Base-by-base conservation (phyloP, 2,329 filamentous ascomycete species). In the Sporothrix dimorphospora region DNA sequence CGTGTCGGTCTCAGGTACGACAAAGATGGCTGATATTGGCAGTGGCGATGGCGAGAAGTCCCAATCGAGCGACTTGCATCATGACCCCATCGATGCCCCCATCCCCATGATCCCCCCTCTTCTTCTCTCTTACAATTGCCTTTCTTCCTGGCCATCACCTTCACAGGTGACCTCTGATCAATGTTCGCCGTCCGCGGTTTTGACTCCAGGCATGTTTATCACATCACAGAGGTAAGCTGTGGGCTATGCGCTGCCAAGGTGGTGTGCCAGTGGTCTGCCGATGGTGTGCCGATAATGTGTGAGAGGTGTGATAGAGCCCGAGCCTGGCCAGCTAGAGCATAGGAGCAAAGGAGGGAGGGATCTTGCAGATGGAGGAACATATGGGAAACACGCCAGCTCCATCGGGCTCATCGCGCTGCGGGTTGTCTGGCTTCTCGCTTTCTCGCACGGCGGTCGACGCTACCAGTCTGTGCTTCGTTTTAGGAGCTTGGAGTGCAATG, bases 31-130 rank as follows among this genome's bases (percentile, higher is more conserved):
- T 53, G 49, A 53, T 24, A 24, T 42, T 42, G 38, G 42, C n/a
- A 4, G 57, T 21, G 34, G 34, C n/a, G 38, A 63, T 63, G 19
- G 30, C 30, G 38, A 63, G n/a, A 42, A 16, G 19, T 24, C 34
- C 34, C 14, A 42, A 63, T 42, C 57, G 57, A 63, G 57, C 57
- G 34, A 42, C 57, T 3, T 63, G 57, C 57, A 42, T 21, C 34
- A 5, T 14, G 53, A 19, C 27, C 24, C 21, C 49, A 24, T 53
- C 12, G 21, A 24, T 24, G 51, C 16, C 24, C 27, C 24, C 24
- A 55, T n/a, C 8, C 9, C 30, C 21, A n/a, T n/a, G n/a, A n/a
- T 21, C 27, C 34, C 21, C 14, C 40, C 3, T 0, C 21, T 21
- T 30, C 30, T 9, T 59, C 19, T 34, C 27, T 51, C n/a, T 8